phyloP scores from a whole-genome alignment of 2,329 filamentous ascomycete species.

The Aureobasidium lini region DNA sequence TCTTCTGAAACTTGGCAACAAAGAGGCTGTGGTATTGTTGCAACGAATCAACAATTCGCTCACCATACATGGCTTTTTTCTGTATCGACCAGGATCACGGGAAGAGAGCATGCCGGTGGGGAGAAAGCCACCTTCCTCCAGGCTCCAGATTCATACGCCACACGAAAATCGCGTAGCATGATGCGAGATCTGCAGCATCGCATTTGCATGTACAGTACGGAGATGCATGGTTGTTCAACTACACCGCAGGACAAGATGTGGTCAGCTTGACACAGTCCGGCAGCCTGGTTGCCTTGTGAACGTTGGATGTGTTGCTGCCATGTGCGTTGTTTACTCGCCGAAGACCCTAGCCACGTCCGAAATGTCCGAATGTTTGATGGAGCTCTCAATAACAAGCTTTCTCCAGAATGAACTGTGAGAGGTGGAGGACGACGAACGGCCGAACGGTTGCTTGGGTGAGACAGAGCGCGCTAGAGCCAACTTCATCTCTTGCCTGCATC shows the following conservation, averaged over 20 bases:
- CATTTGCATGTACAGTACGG: not conserved
- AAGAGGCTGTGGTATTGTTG: not conserved
- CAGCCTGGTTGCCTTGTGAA: not conserved
- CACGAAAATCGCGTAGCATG: not conserved
- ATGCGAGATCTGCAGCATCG: constrained; percentile 6
- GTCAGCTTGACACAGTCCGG: not conserved
- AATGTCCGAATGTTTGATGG: not conserved
- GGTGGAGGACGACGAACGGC: not conserved
- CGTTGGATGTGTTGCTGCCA: not conserved
- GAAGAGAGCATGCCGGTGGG: not conserved
- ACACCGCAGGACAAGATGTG: not conserved
- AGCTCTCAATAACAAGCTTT: not conserved
- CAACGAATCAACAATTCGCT: constrained; percentile 1
- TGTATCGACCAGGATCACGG: not conserved
- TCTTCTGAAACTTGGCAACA: not conserved
- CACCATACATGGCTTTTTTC: not conserved
- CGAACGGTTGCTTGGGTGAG: constrained; percentile 3
- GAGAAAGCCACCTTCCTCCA: not conserved
- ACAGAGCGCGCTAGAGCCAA: not conserved
- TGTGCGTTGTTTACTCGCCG: not conserved
- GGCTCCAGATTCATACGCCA: not conserved
- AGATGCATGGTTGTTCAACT: not conserved
- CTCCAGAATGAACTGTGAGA: not conserved
- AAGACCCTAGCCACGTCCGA: not conserved
- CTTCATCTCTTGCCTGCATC: not conserved